Percentiles rank a stretch among this genome's conserved stretches.
These are phyloP conservation scores for Aspergillus sp. DNA, from an alignment of 2,329 filamentous ascomycete species.

Conservation along the genomic window DNA sequence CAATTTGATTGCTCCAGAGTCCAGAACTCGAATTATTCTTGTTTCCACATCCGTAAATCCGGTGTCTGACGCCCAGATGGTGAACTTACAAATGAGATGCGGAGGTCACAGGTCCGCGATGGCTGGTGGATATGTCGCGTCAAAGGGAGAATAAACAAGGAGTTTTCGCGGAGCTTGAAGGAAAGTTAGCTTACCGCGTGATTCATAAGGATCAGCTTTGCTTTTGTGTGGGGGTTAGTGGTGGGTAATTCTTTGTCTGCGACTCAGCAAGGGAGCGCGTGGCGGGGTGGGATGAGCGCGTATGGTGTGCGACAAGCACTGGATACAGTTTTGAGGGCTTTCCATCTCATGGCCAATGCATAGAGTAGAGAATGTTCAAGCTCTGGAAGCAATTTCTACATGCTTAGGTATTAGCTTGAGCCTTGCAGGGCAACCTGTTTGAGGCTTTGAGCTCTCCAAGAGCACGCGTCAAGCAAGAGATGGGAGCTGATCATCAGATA, in stretches of 20 bases:
- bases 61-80: slow-evolving; percentile 6
- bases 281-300: not conserved
- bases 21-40: not conserved
- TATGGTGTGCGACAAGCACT: not conserved
- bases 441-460: not conserved
- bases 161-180: slow-evolving; percentile 1
- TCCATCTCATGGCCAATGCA: too few species aligned
- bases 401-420: too few species aligned
- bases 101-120: not conserved
- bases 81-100: slow-evolving; percentile 8
- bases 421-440: not conserved
- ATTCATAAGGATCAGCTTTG: slow-evolving; percentile 8
- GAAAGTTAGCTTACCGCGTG: slow-evolving; percentile 8
- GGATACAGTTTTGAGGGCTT: not conserved
- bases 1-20: not conserved
- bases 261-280: not conserved
- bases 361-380: too few species aligned
- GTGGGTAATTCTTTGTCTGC: slow-evolving; percentile 17
- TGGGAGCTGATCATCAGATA: slow-evolving; percentile 9
- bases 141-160: slow-evolving; percentile 12
- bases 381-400: too few species aligned
- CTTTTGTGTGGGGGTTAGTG: slow-evolving; percentile 3
- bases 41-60: slow-evolving; percentile 20
- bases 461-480: not conserved
- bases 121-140: slow-evolving; percentile 6